These are phyloP conservation scores for Cenchrus purpureus DNA, from an alignment of 176 grass and related monocot genomes.

Conservation along the genomic window DNA sequence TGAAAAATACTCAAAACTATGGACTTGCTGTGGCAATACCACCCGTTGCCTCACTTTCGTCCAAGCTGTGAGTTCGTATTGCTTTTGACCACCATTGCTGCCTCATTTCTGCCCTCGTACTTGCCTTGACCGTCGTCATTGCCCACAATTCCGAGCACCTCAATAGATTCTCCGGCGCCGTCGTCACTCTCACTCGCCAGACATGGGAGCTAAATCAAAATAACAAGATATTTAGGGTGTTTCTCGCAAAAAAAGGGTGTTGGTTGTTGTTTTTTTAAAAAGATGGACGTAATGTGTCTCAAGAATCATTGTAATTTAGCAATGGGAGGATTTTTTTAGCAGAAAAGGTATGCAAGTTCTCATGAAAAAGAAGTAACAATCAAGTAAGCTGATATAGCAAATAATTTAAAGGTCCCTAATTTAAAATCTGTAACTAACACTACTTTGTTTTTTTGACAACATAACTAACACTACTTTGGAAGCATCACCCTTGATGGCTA, in stretches of 20 bases:
- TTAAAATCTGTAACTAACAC: not conserved
- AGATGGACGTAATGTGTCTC: not conserved
- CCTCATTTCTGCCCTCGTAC: not conserved
- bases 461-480: slow-evolving; percentile 21
- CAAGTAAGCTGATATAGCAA: not conserved
- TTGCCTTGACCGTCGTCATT: not conserved
- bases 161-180: not conserved
- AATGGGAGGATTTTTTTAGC: not conserved
- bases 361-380: not conserved
- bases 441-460: not conserved
- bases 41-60: slow-evolving; percentile 4
- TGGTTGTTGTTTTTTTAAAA: not conserved
- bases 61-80: not conserved
- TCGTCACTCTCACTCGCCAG: not conserved
- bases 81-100: not conserved
- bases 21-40: not conserved
- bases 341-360: not conserved
- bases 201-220: not conserved
- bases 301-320: not conserved
- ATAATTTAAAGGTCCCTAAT: not conserved
- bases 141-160: not conserved
- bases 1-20: not conserved
- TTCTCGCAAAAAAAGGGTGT: too few relatives aligned
- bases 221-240: not conserved
- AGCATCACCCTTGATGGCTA: slow-evolving; percentile 7